Conservation (phyloP, 768 basidiomycete genomes). For the Dioszegia hungarica region DNA sequence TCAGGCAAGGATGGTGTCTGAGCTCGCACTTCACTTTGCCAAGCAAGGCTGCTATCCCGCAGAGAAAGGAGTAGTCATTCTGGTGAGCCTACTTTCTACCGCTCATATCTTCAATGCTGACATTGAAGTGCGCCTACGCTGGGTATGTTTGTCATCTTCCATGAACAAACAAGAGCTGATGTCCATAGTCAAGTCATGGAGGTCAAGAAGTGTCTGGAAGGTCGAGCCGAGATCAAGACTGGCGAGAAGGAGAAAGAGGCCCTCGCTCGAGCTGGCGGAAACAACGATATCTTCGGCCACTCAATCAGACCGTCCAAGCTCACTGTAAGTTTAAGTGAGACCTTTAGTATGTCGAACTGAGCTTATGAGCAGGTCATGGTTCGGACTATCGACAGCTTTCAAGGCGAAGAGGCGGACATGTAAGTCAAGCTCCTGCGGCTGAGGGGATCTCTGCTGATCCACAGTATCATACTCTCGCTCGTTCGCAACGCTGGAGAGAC, state of each 20-base stretch:
- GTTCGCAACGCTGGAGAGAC: constrained; percentile 63
- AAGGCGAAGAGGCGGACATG: constrained; percentile 59
- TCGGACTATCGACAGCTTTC: constrained; percentile 72
- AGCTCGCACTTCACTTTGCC: constrained; percentile 57
- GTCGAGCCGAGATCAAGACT: constrained; percentile 4
- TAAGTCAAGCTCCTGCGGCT: neutral
- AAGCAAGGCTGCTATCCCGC: constrained; percentile 56
- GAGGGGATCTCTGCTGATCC: too few species aligned
- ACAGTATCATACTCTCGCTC: constrained; percentile 62
- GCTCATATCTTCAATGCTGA: neutral
- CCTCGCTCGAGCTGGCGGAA: neutral
- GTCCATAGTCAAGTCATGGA: constrained; percentile 11
- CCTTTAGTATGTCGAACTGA: neutral
- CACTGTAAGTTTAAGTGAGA: neutral
- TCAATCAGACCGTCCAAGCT: neutral
- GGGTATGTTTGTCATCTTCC: constrained; percentile 1
- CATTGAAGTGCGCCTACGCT: constrained; percentile 14
- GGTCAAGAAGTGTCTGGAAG: constrained; percentile 5
- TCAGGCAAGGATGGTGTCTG: constrained; percentile 55
- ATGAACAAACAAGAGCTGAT: constrained; percentile 2
- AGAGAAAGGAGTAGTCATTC: constrained; percentile 57
- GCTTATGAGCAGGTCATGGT: constrained; percentile 56
- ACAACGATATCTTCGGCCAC: neutral
- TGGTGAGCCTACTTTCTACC: constrained; percentile 28
- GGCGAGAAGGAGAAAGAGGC: constrained; percentile 14